These are phyloP conservation scores for Pisolithus sp. DNA, from an alignment of 768 basidiomycete genomes.

Conservation along the genomic window DNA sequence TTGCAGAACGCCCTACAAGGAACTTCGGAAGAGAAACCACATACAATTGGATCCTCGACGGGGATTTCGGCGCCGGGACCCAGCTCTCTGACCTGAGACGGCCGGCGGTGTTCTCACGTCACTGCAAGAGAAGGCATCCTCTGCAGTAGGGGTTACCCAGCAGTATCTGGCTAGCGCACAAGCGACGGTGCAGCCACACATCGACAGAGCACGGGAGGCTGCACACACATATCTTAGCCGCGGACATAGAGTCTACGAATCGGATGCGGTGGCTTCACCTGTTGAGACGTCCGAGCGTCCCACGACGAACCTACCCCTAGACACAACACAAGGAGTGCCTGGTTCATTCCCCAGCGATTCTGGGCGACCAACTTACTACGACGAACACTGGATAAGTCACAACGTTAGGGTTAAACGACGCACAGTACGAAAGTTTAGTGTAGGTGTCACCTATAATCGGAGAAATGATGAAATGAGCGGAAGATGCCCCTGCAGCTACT, in stretches of 20 bases:
- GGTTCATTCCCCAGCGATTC: slow-evolving; percentile 9
- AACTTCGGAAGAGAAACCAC: slow-evolving; percentile 10
- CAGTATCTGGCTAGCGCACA: slow-evolving; percentile 20
- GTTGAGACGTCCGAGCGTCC: slow-evolving; percentile 12
- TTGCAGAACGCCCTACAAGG: background rate
- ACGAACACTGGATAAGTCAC: background rate
- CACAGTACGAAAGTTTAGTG: no score
- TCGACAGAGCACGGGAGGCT: slow-evolving; percentile 19
- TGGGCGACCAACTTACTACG: slow-evolving; percentile 18
- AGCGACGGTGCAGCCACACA: slow-evolving; percentile 24
- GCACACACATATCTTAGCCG: slow-evolving; percentile 15
- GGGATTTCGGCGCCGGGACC: slow-evolving; percentile 27
- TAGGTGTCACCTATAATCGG: no score
- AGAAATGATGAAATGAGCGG: no score
- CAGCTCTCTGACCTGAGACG: slow-evolving; percentile 22
- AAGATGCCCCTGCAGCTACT: no score
- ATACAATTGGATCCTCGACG: slow-evolving; percentile 9
- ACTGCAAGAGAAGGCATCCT: slow-evolving; percentile 25
- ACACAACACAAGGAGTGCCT: slow-evolving; percentile 26
- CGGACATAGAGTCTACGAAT: slow-evolving; percentile 1
- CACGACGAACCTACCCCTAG: slow-evolving; percentile 34
- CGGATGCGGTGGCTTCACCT: slow-evolving; percentile 7
- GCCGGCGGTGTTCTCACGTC: slow-evolving; percentile 26
- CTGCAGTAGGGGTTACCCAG: slow-evolving; percentile 27
- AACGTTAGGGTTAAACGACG: background rate